Base-by-base conservation (phyloP, 345 rosid species). In the Lagerstroemia speciosa region DNA sequence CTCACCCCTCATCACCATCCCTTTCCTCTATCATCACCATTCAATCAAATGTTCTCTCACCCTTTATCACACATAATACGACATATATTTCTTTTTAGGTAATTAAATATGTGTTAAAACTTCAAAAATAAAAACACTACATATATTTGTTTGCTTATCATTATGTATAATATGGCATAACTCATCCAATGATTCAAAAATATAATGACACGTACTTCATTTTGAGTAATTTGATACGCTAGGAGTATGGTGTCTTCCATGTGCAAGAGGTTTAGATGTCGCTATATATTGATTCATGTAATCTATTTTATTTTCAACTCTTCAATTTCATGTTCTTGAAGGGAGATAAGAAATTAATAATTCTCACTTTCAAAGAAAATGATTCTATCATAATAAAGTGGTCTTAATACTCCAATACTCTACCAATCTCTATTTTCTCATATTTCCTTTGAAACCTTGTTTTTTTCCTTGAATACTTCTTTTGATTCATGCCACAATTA, bases 1-100 rank as follows among this genome's bases (percentile, higher is more conserved):
- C 64, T 19, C 53, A 55, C 69, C 72, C 69, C 67, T 77, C 69
- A 75, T 71, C 58, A 68, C 53, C 64, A 67, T 50, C 43, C 7
- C 52, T 65, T 15, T 19, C 17, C 52, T 29, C 17, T 38, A 67
- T 46, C 69, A 45, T 41, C 73, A 71, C 61, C 67, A 22, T 71
- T 67, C 55, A 45, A 67, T 67, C 69, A 46, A 29, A 19, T 52
- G 57, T 52, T 52, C 24, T 27, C 57, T 20, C 57, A 52, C 22
- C 57, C 43, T 52, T 52, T 52, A 52, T 52, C 57, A n/a, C 57
- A 38, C 43, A 38, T 1, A 52, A 5, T 1, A 22, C 57, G 57
- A 52, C 57, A 52, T 2, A 20, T 27, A 26, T 52, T 19, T 52
- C 26, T 50, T 50, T 50, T 50, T 27, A 27, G 19, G 57, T 52